phyloP scores from a whole-genome alignment of 2,329 filamentous ascomycete species.

The Botrytis aclada region DNA sequence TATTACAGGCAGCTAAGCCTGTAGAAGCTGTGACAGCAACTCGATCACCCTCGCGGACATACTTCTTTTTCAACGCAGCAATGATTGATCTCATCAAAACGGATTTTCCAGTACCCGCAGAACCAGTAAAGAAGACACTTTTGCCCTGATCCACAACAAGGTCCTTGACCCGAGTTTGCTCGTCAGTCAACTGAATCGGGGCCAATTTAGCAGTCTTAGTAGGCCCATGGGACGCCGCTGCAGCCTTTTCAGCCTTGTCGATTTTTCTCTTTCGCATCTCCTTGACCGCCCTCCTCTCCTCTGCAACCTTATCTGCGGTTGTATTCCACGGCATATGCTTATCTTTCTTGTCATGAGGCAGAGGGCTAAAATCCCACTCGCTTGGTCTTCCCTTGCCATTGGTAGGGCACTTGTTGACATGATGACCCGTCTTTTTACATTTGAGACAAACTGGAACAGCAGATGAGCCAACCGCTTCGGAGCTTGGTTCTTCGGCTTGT shows the following conservation, averaged over 20 bases:
- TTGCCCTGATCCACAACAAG: constrained; percentile 76
- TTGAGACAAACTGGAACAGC: constrained; percentile 25
- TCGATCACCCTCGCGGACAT: constrained; percentile 71
- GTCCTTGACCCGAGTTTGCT: constrained; percentile 80
- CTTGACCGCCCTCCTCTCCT: constrained; percentile 73
- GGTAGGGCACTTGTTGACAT: constrained; percentile 24
- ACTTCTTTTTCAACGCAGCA: constrained; percentile 71
- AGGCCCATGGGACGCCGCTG: constrained; percentile 43
- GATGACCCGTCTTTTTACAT: constrained; percentile 28
- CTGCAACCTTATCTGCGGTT: constrained; percentile 70
- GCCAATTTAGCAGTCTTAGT: constrained; percentile 40
- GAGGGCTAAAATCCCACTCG: constrained; percentile 40
- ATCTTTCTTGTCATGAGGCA: constrained; percentile 40
- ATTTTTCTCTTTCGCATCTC: constrained; percentile 53
- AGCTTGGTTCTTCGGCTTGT: constrained; percentile 21
- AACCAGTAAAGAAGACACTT: constrained; percentile 97
- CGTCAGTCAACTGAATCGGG: constrained; percentile 62
- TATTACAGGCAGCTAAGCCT: constrained; percentile 92
- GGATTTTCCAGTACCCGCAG: constrained; percentile 94
- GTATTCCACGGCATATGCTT: constrained; percentile 61
- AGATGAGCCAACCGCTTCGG: constrained; percentile 23
- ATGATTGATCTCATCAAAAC: constrained; percentile 94
- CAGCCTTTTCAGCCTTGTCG: constrained; percentile 44
- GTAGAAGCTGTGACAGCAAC: constrained; percentile 95
- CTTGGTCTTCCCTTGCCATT: constrained; percentile 23